phyloP scores from a whole-genome alignment of 805 yeast species.

The Yamadazyma takamatsuzukensis region DNA sequence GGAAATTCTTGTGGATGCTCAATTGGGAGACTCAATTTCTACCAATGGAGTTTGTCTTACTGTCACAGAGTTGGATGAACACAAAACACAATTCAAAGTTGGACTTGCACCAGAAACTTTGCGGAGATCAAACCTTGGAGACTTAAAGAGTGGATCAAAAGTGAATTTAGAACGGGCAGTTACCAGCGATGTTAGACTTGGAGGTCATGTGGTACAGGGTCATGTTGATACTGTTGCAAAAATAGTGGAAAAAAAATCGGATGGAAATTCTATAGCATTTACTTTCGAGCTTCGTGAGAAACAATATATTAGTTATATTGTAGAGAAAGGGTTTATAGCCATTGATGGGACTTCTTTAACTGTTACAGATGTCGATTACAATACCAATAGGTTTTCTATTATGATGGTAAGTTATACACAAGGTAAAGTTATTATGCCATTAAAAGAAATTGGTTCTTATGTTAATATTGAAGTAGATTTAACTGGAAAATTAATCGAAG shows the following conservation, averaged over 20 bases:
- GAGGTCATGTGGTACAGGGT: constrained; percentile 98
- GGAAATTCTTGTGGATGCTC: constrained; percentile 70
- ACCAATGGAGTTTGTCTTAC: constrained; percentile 90
- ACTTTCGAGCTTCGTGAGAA: constrained; percentile 69
- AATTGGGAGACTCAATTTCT: constrained; percentile 90
- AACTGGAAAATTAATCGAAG: constrained; percentile 86
- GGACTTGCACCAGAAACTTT: constrained; percentile 94
- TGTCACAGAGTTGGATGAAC: constrained; percentile 69
- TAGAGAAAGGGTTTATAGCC: constrained; percentile 91
- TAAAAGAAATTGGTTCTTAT: constrained; percentile 54
- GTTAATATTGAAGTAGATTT: constrained; percentile 95
- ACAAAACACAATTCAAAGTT: constrained; percentile 62
- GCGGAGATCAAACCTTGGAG: constrained; percentile 72
- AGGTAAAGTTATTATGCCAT: constrained; percentile 68
- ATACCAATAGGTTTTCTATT: constrained; percentile 58
- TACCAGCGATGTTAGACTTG: constrained; percentile 76
- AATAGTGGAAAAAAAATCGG: constrained; percentile 51
- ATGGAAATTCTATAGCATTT: constrained; percentile 73
- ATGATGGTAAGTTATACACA: constrained; percentile 94
- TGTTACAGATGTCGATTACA: constrained; percentile 71
- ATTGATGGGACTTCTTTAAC: constrained; percentile 94
- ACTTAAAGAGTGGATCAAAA: constrained; percentile 49
- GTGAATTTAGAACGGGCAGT: constrained; percentile 95
- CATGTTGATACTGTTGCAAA: constrained; percentile 89
- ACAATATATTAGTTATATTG: constrained; percentile 67